A percentile compares a stretch with the other conserved stretches of the same genome.
Evolutionary conservation across 208 protist species (phyloP).

Genomic region (Wallacemonas collosoma): DNA sequence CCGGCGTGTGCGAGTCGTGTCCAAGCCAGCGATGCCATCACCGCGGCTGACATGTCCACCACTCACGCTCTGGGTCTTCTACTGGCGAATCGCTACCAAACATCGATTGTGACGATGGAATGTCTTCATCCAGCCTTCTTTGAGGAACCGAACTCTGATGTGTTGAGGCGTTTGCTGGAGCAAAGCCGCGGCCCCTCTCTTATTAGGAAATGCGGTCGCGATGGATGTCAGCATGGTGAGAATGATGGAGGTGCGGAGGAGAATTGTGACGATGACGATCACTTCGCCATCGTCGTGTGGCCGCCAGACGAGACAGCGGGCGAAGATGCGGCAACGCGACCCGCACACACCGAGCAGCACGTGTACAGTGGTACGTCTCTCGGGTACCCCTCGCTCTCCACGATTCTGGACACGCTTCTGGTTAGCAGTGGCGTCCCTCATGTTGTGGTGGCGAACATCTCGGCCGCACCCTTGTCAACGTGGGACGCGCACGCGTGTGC

Average conservation of each 20-base stretch:
- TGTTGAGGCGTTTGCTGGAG: slow-evolving; percentile 40
- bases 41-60: too few species aligned
- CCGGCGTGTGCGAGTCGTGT: neutral
- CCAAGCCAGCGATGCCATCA: too few species aligned
- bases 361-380: neutral
- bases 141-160: slow-evolving; percentile 31
- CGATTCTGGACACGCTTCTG: slow-evolving; percentile 31
- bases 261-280: slow-evolving; percentile 5
- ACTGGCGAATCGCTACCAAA: slow-evolving; percentile 56
- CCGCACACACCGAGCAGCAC: neutral
- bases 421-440: slow-evolving; percentile 21
- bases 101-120: slow-evolving; percentile 30
- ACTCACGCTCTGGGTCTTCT: neutral
- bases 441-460: slow-evolving; percentile 17
- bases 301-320: neutral
- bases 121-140: slow-evolving; percentile 49
- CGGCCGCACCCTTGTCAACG: slow-evolving; percentile 16
- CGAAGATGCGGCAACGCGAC: too few species aligned
- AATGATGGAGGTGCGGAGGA: neutral
- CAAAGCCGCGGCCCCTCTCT: slow-evolving; percentile 13
- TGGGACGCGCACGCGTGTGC: slow-evolving; percentile 37
- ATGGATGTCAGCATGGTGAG: too few species aligned
- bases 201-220: too few species aligned
- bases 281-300: slow-evolving; percentile 26
- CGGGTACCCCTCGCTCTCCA: slow-evolving; percentile 30